Evolutionary conservation across 768 basidiomycete species (phyloP).

Genomic region (Cystofilobasidium macerans): DNA sequence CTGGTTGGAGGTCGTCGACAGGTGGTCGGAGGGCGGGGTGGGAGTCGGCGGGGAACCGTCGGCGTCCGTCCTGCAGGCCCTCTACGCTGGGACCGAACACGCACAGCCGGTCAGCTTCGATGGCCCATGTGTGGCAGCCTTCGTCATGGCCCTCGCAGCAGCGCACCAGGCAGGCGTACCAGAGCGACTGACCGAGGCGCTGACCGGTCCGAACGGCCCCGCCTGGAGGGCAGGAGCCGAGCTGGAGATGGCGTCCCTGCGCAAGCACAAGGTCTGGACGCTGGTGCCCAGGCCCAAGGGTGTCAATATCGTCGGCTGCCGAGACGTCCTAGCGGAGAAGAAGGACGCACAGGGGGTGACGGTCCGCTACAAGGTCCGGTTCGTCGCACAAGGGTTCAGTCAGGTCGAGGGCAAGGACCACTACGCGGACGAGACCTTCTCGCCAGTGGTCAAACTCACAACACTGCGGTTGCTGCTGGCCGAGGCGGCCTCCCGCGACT

Average conservation of each 20-base stretch:
- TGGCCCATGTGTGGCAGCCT: too few species aligned
- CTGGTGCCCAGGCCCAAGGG: too few species aligned
- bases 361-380: slow-evolving; percentile 1
- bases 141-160: neutral
- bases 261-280: neutral
- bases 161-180: neutral
- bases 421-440: slow-evolving; percentile 26
- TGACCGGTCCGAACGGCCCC: neutral
- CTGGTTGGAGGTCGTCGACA: too few species aligned
- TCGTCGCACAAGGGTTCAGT: slow-evolving; percentile 1
- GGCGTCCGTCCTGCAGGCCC: too few species aligned
- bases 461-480: slow-evolving; percentile 40
- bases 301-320: slow-evolving; percentile 5
- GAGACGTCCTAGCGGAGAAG: neutral
- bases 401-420: slow-evolving; percentile 3
- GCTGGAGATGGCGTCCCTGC: neutral
- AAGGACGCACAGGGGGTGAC: slow-evolving; percentile 5
- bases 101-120: too few species aligned
- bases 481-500: slow-evolving; percentile 37
- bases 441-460: slow-evolving; percentile 33
- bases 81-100: too few species aligned
- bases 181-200: neutral
- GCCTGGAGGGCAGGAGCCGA: neutral
- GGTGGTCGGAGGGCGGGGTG: too few species aligned
- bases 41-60: too few species aligned